Conservation (phyloP, 805 yeast species). For the Grigorovia transvaalensis region DNA sequence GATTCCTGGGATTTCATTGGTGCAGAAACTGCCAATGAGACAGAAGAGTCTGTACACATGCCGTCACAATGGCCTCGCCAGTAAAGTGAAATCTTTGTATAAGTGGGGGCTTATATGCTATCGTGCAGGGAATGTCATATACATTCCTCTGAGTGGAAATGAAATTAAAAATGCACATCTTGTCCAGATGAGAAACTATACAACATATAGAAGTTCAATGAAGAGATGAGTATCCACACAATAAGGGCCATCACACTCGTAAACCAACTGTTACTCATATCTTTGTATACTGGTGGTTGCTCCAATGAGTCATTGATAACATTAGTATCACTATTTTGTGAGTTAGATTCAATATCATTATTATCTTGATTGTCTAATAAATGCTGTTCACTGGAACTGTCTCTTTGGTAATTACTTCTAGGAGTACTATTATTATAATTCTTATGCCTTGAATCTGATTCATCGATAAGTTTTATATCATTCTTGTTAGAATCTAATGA, state of each 20-base stretch:
- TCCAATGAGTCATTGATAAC: not conserved
- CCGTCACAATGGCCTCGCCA: no score
- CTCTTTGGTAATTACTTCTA: no score
- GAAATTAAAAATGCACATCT: conserved; percentile 28
- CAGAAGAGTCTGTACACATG: not conserved
- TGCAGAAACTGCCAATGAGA: not conserved
- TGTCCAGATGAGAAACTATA: conserved; percentile 39
- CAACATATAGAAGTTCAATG: conserved; percentile 56
- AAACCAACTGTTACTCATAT: conserved; percentile 36
- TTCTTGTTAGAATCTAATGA: not conserved
- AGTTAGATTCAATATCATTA: not conserved
- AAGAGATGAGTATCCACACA: conserved; percentile 61
- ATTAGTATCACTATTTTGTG: not conserved
- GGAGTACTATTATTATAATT: no score
- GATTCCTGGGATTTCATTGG: not conserved
- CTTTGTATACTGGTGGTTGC: conserved; percentile 18
- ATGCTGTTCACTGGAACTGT: not conserved
- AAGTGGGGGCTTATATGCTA: not conserved
- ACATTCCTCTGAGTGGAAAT: not conserved
- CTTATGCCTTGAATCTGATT: no score
- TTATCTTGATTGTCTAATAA: not conserved
- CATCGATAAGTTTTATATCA: not conserved
- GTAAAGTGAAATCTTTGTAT: not conserved
- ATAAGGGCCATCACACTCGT: conserved; percentile 42
- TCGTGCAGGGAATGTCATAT: not conserved